Conservation (phyloP, 1,284 basidiomycete genomes). For the Macrocystidia cucumis region DNA sequence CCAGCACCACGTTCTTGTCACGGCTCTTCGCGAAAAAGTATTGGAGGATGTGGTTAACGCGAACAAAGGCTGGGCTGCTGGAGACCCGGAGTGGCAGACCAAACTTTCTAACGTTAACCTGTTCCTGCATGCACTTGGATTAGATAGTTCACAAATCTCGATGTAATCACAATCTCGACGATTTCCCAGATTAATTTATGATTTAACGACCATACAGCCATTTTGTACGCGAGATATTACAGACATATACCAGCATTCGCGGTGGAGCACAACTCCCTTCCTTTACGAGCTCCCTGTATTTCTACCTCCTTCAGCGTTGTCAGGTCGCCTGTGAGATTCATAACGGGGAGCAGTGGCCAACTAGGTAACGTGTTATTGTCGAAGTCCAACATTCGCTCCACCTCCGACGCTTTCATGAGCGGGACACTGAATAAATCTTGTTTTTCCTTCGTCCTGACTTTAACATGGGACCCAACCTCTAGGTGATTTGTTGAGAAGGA, state of each 20-base stretch:
- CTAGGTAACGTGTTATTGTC: conserved; percentile 46
- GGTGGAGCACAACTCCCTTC: conserved; percentile 5
- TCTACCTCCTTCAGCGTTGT: conserved; percentile 36
- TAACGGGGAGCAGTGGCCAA: conserved; percentile 48
- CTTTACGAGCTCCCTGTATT: conserved; percentile 17
- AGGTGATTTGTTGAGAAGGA: conserved; percentile 83
- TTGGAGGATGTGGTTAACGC: conserved; percentile 79
- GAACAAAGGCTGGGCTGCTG: conserved; percentile 64
- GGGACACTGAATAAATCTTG: conserved; percentile 60
- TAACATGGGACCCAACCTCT: conserved; percentile 75
- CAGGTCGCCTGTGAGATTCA: conserved; percentile 62
- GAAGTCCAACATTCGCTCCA: conserved; percentile 43
- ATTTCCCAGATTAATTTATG: neutral
- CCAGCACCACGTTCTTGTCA: conserved; percentile 84
- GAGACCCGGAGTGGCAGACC: conserved; percentile 61
- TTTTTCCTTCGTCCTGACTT: conserved; percentile 47
- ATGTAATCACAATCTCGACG: conserved; percentile 29
- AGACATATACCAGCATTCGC: neutral
- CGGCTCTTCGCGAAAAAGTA: conserved; percentile 86
- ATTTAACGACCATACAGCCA: neutral
- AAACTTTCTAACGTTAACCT: conserved; percentile 81
- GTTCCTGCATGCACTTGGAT: conserved; percentile 77
- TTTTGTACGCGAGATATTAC: neutral
- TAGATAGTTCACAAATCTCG: conserved; percentile 79
- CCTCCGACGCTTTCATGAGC: conserved; percentile 35